These are phyloP conservation scores for Rhynchosporium graminicola DNA, from an alignment of 2,329 filamentous ascomycete genomes.

Conservation along the genomic window DNA sequence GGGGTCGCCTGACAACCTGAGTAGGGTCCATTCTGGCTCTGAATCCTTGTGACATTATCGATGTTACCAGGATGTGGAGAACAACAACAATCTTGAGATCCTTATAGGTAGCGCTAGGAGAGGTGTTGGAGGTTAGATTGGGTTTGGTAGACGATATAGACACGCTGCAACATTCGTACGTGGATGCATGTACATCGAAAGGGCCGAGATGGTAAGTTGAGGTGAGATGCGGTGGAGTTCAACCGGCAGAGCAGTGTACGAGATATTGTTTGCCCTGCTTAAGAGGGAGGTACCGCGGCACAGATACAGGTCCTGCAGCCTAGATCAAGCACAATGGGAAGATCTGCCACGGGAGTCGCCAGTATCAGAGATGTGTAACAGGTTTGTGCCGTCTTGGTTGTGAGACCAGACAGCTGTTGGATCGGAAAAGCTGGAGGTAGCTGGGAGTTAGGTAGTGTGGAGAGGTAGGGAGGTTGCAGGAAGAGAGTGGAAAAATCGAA, in stretches of 20 bases:
- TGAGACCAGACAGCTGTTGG: neutral
- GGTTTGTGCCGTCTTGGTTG: neutral
- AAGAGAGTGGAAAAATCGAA: no score
- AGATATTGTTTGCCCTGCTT: neutral
- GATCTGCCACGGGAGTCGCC: neutral
- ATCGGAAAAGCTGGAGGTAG: neutral
- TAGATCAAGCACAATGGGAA: neutral
- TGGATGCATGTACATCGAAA: neutral
- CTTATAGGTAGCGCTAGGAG: neutral
- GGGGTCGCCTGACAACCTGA: neutral
- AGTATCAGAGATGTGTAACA: neutral
- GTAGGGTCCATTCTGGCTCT: neutral
- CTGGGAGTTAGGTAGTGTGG: no score
- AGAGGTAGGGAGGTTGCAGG: neutral
- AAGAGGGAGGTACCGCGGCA: neutral
- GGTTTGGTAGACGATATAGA: neutral
- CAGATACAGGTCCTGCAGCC: neutral
- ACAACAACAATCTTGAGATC: neutral
- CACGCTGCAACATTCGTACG: no score
- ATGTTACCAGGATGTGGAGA: neutral
- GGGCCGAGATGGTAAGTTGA: neutral
- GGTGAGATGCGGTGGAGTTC: neutral
- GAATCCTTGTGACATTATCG: constrained; percentile 2
- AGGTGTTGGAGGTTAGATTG: neutral
- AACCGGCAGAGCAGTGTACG: neutral